Evolutionary conservation across 495 filamentous ascomycete species (phyloP).

Genomic region (Mycothermus thermophilus): DNA sequence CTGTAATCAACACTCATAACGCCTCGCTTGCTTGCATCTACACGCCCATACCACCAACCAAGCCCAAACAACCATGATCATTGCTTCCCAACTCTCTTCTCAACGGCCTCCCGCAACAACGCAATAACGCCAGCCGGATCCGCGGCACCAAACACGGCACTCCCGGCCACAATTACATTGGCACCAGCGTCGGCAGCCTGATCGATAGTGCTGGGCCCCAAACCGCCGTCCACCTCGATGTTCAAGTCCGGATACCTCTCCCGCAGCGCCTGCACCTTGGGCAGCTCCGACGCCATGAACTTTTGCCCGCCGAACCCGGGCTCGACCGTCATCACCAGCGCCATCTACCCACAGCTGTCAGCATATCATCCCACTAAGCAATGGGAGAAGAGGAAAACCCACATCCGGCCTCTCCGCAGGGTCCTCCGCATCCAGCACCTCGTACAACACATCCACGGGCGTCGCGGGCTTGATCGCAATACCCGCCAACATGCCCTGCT

Average conservation of each 20-base stretch:
- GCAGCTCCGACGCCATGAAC: conserved; percentile 91
- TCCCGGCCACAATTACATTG: conserved; percentile 97
- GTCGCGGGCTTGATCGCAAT: conserved; percentile 94
- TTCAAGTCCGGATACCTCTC: conserved; percentile 77
- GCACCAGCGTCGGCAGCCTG: conserved; percentile 90
- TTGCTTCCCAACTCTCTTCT: conserved; percentile 36
- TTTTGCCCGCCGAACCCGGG: conserved; percentile 97
- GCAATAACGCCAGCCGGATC: conserved; percentile 76
- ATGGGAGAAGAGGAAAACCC: conserved; percentile 17
- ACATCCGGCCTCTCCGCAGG: conserved; percentile 80
- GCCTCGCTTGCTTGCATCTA: no score
- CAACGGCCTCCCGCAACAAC: conserved; percentile 63
- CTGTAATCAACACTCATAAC: no score
- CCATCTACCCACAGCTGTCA: conserved; percentile 51
- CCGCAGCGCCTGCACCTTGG: conserved; percentile 77
- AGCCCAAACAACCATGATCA: no score
- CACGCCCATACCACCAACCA: no score
- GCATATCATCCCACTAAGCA: neutral
- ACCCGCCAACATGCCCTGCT: conserved; percentile 75
- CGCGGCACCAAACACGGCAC: conserved; percentile 84
- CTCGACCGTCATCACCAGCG: conserved; percentile 95
- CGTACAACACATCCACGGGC: conserved; percentile 76
- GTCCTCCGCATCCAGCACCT: conserved; percentile 59
- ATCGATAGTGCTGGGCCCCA: conserved; percentile 80
- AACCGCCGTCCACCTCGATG: conserved; percentile 92